Evolutionary conservation across 306 rosid species (phyloP), one percentile per base, ranked within the genome.

Genomic region (Quercus engelmannii): DNA sequence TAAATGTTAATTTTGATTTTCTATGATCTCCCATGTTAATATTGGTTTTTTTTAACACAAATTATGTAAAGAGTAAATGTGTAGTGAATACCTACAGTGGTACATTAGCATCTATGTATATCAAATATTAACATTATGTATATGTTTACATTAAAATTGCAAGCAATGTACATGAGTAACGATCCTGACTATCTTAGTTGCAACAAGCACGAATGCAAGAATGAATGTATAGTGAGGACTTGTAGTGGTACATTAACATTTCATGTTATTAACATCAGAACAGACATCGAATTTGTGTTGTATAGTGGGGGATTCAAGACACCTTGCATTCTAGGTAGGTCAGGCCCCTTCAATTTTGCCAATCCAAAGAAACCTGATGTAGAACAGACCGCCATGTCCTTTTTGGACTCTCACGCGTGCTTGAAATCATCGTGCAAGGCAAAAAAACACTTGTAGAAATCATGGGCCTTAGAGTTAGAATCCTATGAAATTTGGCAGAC

Each of bases 181-280:
- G 98, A 94, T 78, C 96, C 97, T 41, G 81, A 81, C 74, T 94
- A 92, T 75, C 71, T 92, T 0, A 77, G 82, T 21, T 92, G 98
- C 93, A 88, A 83, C 77, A 92, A 81, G 43, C 83, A 83, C 57
- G 85, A 85, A 69, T 91, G 98, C 86, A 77, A 83, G 63, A 52
- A 91, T 13, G 75, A 26, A 26, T 93, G 94, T 56, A 19, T 1
- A 30, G 73, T 54, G 19, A 63, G 72, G 64, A 88, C 92, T 5
- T 92, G 96, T 78, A 84, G 80, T 75, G 97, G 94, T 62, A 67
- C 93, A n/a, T 41, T 94, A 74, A 41, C 86, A 68, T 94, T 94
- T 77, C 98, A 94, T 81, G 93, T 91, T 3, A 71, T 94, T 76
- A 94, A 94, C 90, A 88, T 94, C 55, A 79, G 95, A 83, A 94